phyloP scores from a whole-genome alignment of 352 stramenopile genomes.

The Phytopythium litorale region DNA sequence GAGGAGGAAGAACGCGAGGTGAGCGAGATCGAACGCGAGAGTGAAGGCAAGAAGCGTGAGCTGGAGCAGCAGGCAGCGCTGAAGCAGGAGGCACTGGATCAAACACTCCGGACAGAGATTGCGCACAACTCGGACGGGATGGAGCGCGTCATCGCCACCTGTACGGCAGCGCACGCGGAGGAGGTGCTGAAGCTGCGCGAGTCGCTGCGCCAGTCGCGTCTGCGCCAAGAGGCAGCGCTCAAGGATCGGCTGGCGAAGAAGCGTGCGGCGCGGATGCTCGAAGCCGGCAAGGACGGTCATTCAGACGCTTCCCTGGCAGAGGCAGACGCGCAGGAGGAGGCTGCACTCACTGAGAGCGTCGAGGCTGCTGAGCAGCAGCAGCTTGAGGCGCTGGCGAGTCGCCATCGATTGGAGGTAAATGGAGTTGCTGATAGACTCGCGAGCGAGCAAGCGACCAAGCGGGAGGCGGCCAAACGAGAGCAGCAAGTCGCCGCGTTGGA shows the following conservation, averaged over 20 bases:
- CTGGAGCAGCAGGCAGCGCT: conserved; percentile 11
- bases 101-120: conserved; percentile 13
- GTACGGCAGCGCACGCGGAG: conserved; percentile 20
- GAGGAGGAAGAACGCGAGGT: conserved; percentile 29
- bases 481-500: conserved; percentile 13
- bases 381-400: conserved; percentile 14
- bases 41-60: conserved; percentile 10
- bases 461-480: conserved; percentile 19
- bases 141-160: conserved; percentile 25
- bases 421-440: conserved; percentile 5
- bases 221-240: conserved; percentile 35
- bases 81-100: conserved; percentile 16
- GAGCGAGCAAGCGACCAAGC: neutral
- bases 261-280: conserved; percentile 11
- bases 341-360: conserved; percentile 6
- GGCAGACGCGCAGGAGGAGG: conserved; percentile 2
- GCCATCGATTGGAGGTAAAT: conserved; percentile 5
- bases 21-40: conserved; percentile 24
- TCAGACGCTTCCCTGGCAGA: neutral
- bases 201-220: conserved; percentile 25
- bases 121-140: conserved; percentile 16
- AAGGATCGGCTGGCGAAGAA: conserved; percentile 36
- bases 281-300: neutral
- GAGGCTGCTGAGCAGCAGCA: conserved; percentile 11
- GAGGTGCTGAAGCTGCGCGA: conserved; percentile 23